Evolutionary conservation across 2,329 filamentous ascomycete species (phyloP).

Genomic region (Colletotrichum costaricense): DNA sequence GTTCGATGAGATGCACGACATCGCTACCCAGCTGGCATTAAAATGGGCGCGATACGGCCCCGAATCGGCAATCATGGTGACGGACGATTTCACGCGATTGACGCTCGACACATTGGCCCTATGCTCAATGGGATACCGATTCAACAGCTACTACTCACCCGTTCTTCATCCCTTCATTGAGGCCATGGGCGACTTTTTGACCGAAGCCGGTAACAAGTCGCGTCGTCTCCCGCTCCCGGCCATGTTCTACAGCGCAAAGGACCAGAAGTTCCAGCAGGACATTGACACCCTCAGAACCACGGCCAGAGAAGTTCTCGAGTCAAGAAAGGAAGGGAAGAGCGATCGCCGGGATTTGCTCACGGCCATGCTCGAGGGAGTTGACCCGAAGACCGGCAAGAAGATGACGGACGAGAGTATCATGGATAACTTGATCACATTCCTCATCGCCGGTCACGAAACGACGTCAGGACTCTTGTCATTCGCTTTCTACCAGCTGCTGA

Average conservation of each 20-base stretch:
- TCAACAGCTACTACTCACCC: conserved; percentile 68
- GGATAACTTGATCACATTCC: conserved; percentile 76
- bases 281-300: conserved; percentile 63
- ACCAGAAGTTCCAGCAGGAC: conserved; percentile 60
- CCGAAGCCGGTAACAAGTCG: conserved; percentile 62
- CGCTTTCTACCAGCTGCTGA: conserved; percentile 72
- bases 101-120: conserved; percentile 72
- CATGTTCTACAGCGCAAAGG: conserved; percentile 55
- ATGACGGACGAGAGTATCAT: conserved; percentile 70
- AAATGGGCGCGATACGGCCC: conserved; percentile 62
- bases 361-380: conserved; percentile 72
- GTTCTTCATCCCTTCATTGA: conserved; percentile 55
- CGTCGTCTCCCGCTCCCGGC: conserved; percentile 58
- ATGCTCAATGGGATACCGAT: conserved; percentile 68
- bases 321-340: conserved; percentile 59
- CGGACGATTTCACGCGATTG: conserved; percentile 71
- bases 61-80: conserved; percentile 59
- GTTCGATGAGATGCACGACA: conserved; percentile 65
- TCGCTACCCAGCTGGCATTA: conserved; percentile 62
- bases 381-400: conserved; percentile 71
- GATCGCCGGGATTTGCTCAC: conserved; percentile 70
- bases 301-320: conserved; percentile 67
- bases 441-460: conserved; percentile 77
- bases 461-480: conserved; percentile 76
- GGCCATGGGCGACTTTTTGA: conserved; percentile 70